Evolutionary conservation across 495 filamentous ascomycete genomes (phyloP).

Genomic region (Tuber melanosporum): DNA sequence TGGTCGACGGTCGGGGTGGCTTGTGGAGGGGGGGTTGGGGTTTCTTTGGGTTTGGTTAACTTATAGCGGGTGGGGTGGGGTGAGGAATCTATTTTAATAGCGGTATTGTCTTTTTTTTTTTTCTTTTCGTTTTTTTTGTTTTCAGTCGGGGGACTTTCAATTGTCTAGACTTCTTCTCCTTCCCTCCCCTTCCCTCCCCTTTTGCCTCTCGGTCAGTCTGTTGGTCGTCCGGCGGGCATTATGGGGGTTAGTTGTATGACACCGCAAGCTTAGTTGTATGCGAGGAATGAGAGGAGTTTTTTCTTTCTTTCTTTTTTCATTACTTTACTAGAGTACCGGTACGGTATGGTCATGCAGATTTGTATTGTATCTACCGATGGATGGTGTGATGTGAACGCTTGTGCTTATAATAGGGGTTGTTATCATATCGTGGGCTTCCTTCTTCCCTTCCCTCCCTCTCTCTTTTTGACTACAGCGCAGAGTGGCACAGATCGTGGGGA

Average conservation of each 20-base stretch:
- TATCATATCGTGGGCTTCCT: background rate
- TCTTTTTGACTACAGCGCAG: background rate
- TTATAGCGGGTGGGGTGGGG: background rate
- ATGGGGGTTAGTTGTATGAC: background rate
- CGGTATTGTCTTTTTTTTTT: too few species aligned
- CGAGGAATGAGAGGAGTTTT: background rate
- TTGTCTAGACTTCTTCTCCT: background rate
- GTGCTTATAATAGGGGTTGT: background rate
- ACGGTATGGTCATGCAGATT: background rate
- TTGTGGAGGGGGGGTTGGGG: background rate
- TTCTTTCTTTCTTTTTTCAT: background rate
- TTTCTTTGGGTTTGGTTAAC: background rate
- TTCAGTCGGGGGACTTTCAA: background rate
- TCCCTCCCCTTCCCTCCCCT: background rate
- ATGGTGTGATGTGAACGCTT: constrained; percentile 3
- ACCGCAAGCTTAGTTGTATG: too few species aligned
- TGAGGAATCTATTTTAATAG: background rate
- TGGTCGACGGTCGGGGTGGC: background rate
- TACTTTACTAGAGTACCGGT: background rate
- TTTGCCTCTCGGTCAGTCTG: background rate
- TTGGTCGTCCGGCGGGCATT: background rate
- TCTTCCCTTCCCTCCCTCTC: background rate
- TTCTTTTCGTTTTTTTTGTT: background rate
- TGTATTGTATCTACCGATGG: background rate
- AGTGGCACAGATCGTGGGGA: background rate